Evolutionary conservation across 371 early-diverging fungal species (phyloP).

Genomic region (Encephalitozoon romaleae): DNA sequence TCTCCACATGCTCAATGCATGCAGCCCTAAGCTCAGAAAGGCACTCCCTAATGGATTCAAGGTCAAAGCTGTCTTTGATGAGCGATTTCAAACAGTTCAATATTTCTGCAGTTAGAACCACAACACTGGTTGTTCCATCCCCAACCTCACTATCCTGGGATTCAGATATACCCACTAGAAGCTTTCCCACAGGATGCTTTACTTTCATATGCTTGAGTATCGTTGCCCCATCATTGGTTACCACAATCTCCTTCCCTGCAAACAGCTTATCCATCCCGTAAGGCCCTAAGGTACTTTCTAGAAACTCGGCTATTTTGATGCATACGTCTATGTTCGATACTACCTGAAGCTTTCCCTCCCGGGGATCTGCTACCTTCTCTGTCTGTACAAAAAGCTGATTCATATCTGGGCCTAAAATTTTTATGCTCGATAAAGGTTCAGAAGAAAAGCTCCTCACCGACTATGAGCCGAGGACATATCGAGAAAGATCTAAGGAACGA

Average conservation of each 20-base stretch:
- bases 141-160: conserved; percentile 99
- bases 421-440: background rate
- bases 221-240: conserved; percentile 99
- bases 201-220: conserved; percentile 92
- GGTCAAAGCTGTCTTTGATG: conserved; percentile 84
- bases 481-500: background rate
- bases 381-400: conserved; percentile 41
- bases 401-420: conserved; percentile 22
- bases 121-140: conserved; percentile 98
- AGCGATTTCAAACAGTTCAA: conserved; percentile 80
- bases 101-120: conserved; percentile 87
- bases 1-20: conserved; percentile 32
- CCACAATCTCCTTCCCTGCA: conserved; percentile 83
- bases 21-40: conserved; percentile 74
- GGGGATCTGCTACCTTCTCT: conserved; percentile 90
- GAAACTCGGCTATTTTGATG: conserved; percentile 79
- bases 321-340: conserved; percentile 93
- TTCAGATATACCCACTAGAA: conserved; percentile 87
- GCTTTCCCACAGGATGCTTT: conserved; percentile 94
- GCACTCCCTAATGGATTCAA: conserved; percentile 82
- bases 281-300: conserved; percentile 94
- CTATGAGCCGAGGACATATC: background rate
- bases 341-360: conserved; percentile 92
- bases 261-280: conserved; percentile 99
- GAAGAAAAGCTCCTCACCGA: background rate